Conservation (phyloP, 352 stramenopile species). For the Plasmopara muralis region DNA sequence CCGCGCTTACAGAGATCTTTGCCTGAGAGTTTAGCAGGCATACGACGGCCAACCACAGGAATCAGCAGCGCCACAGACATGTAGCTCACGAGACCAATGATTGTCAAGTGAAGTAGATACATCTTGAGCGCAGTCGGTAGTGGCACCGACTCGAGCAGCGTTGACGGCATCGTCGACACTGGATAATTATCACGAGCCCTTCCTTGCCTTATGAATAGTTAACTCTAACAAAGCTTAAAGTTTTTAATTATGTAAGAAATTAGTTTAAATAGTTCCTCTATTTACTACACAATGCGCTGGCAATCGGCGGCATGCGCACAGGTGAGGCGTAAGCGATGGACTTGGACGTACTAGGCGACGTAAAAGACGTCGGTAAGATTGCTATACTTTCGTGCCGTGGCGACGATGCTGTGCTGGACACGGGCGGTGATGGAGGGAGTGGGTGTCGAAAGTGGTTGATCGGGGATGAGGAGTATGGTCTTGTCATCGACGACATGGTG, state of each 20-base stretch:
- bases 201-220: no score
- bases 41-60: conserved; percentile 40
- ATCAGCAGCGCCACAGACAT: conserved; percentile 56
- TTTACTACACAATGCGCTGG: not conserved
- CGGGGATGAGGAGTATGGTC: conserved; percentile 53
- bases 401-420: conserved; percentile 31
- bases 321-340: conserved; percentile 13
- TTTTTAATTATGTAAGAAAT: no score
- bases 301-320: conserved; percentile 9
- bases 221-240: no score
- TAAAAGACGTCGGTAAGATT: conserved; percentile 18
- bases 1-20: conserved; percentile 92
- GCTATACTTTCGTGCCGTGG: conserved; percentile 16
- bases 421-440: conserved; percentile 31
- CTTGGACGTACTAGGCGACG: conserved; percentile 17
- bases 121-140: conserved; percentile 31
- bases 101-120: conserved; percentile 42
- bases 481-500: conserved; percentile 34
- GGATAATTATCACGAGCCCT: no score
- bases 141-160: conserved; percentile 17
- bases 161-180: conserved; percentile 6
- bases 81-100: conserved; percentile 55
- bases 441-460: conserved; percentile 59
- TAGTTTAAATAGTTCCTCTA: not conserved
- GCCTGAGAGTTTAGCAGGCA: conserved; percentile 81